Percentiles rank a stretch among this genome's conserved stretches.
Conservation (phyloP, 139 green algal genomes). For the Spirogloea muscicola region DNA sequence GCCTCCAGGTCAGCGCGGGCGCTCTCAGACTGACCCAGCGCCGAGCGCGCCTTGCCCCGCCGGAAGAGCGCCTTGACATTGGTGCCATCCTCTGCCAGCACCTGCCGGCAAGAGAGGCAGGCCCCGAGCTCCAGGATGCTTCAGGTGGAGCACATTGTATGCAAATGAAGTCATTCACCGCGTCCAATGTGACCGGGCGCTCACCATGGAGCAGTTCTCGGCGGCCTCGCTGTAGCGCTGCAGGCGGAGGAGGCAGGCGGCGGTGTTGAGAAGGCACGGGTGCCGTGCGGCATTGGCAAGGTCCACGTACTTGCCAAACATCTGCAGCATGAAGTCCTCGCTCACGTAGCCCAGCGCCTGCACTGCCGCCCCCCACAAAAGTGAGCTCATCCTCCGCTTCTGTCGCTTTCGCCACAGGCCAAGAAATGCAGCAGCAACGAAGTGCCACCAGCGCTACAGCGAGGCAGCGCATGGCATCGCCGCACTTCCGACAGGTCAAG, state of each 20-base stretch:
- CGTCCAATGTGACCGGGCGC: no score
- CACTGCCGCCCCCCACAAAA: no score
- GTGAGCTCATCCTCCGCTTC: no score
- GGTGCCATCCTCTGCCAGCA: slow-evolving; percentile 16
- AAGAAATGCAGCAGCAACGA: no score
- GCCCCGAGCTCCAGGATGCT: no score
- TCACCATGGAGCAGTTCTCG: slow-evolving; percentile 13
- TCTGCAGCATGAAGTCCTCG: slow-evolving; percentile 52
- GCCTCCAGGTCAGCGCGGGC: not conserved
- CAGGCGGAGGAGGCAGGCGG: slow-evolving; percentile 39
- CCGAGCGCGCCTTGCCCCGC: slow-evolving; percentile 7
- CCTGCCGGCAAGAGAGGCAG: no score
- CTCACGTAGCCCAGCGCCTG: slow-evolving; percentile 38
- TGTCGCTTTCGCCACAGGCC: no score
- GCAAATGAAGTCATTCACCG: no score
- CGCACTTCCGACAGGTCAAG: no score
- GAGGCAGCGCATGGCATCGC: no score
- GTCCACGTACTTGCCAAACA: slow-evolving; percentile 42
- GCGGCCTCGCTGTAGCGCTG: slow-evolving; percentile 30
- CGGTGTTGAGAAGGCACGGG: slow-evolving; percentile 40
- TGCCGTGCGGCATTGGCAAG: slow-evolving; percentile 38
- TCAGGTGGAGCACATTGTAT: no score
- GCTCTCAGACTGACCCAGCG: slow-evolving; percentile 15
- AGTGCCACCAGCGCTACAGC: no score
- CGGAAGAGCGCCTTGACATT: slow-evolving; percentile 30